Conservation (phyloP, 1,284 basidiomycete genomes). For the Athelia psychrophila region DNA sequence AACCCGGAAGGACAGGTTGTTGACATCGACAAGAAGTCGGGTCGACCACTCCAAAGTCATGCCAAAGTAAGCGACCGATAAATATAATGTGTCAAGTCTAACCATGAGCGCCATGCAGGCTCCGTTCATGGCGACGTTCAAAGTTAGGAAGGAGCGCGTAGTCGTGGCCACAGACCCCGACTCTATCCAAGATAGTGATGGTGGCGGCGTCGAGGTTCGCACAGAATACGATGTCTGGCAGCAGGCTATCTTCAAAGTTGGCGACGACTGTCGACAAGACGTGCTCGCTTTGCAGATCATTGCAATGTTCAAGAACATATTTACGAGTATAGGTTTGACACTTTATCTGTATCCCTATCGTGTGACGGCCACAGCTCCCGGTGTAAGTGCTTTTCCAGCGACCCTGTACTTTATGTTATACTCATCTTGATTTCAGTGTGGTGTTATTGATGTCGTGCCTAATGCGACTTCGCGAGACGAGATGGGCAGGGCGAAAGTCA, state of each 20-base stretch:
- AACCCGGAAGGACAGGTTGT: conserved; percentile 97
- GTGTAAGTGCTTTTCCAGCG: conserved; percentile 52
- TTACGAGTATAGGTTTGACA: conserved; percentile 84
- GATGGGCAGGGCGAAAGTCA: conserved; percentile 98
- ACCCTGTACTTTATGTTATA: conserved; percentile 2
- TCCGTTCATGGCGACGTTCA: conserved; percentile 99
- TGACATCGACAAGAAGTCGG: conserved; percentile 96
- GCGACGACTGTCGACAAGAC: conserved; percentile 98
- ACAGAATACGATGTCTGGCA: conserved; percentile 93
- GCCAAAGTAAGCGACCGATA: conserved; percentile 70
- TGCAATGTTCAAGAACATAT: conserved; percentile 99
- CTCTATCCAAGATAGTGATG: conserved; percentile 64
- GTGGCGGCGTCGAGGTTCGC: conserved; percentile 50
- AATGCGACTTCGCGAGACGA: conserved; percentile 98
- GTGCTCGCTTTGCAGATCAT: conserved; percentile 96
- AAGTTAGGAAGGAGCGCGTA: conserved; percentile 83
- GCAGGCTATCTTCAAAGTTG: conserved; percentile 99
- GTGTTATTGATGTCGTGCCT: conserved; percentile 98
- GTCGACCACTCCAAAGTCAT: conserved; percentile 94
- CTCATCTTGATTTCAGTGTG: conserved; percentile 61
- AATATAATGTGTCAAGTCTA: conserved; percentile 2
- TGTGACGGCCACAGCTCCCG: conserved; percentile 95
- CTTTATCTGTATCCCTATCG: conserved; percentile 96
- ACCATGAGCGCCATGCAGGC: conserved; percentile 53
- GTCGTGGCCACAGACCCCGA: conserved; percentile 66